Base-by-base conservation (phyloP, 257 asterid genomes). In the Linaria vulgaris region DNA sequence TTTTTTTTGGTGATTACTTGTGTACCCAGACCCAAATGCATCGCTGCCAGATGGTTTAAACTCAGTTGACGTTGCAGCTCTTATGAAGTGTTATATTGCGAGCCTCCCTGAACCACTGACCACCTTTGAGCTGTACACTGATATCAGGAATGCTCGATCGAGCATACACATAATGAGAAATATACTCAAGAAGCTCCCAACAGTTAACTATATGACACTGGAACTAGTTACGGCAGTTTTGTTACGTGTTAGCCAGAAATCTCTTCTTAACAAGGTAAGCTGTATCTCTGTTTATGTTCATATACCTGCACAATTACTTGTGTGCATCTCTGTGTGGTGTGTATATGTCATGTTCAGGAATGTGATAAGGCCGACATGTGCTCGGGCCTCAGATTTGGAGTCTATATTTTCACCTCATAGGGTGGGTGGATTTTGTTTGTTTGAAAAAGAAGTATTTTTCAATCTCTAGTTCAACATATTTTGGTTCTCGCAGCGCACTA, bases 41-140 rank as follows among this genome's bases (percentile, higher is more conserved):
- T 73, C 85, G 25, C 56, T 91, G 43, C 98, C 96, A 13, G 96
- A 88, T 59, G 91, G 85, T 46, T 72, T 76, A 23, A 76, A 70
- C 62, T 76, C 98, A 14, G 71, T 86, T 61, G 88, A 88, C 57
- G 78, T 84, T 70, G 98, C 98, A 45, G 90, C 95, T 68, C 83
- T 91, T 56, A 69, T 81, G 41, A 91, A 88, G 83, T 86, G 95
- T 61, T 91, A 88, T 56, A 82, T 91, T 68, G 92, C 98, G 65
- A 88, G 96, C 77, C 84, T 91, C 56, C 94, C 96, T 63, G 95
- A 86, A 79, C 96, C 98, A 34, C 67, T 91, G 73, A 78, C 87
- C 54, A 83, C 95, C 78, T 88, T 86, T 61, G 92, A 86, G 70
- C 78, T 88, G 57, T 85, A 81, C 72, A 61, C 74, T 51, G 94